Conservation (phyloP, 805 yeast species). For the Lipomyces chichibuensis region DNA sequence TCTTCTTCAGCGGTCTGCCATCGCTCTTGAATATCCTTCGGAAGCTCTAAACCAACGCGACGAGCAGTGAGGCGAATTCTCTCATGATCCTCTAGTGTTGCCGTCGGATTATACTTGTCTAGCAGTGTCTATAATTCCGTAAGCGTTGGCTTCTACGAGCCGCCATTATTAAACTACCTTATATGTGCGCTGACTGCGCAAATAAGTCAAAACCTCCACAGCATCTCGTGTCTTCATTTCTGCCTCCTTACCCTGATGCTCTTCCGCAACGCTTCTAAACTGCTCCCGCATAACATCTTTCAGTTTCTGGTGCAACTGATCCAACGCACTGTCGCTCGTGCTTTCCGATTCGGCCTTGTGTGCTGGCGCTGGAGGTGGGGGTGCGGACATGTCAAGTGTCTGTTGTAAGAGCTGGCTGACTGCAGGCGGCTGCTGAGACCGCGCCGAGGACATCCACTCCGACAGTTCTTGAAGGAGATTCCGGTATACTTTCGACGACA, state of each 20-base stretch:
- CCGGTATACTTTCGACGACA: conserved; percentile 23
- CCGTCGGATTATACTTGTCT: conserved; percentile 85
- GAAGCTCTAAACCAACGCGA: conserved; percentile 81
- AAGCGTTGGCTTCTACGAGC: not conserved
- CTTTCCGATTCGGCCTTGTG: not conserved
- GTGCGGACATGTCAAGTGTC: conserved; percentile 30
- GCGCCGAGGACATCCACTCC: conserved; percentile 30
- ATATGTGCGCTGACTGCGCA: conserved; percentile 75
- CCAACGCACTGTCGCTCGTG: conserved; percentile 11
- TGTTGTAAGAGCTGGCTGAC: conserved; percentile 23
- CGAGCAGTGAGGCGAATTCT: conserved; percentile 79
- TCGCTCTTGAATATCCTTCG: conserved; percentile 42
- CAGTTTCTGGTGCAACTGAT: conserved; percentile 15
- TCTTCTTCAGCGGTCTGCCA: conserved; percentile 22
- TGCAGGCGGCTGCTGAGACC: conserved; percentile 15
- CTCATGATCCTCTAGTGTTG: conserved; percentile 75
- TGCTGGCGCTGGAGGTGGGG: conserved; percentile 27
- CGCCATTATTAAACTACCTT: conserved; percentile 49
- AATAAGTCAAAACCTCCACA: conserved; percentile 62
- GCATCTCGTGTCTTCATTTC: conserved; percentile 40
- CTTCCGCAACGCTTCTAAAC: conserved; percentile 6
- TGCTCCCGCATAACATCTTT: conserved; percentile 11
- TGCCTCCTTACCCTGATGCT: conserved; percentile 1
- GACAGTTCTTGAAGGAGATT: conserved; percentile 21
- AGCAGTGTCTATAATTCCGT: conserved; percentile 49